Evolutionary conservation across 202 grass and related monocot genomes (phyloP), one percentile per base, ranked within the genome.

Genomic region (Panicum hallii): DNA sequence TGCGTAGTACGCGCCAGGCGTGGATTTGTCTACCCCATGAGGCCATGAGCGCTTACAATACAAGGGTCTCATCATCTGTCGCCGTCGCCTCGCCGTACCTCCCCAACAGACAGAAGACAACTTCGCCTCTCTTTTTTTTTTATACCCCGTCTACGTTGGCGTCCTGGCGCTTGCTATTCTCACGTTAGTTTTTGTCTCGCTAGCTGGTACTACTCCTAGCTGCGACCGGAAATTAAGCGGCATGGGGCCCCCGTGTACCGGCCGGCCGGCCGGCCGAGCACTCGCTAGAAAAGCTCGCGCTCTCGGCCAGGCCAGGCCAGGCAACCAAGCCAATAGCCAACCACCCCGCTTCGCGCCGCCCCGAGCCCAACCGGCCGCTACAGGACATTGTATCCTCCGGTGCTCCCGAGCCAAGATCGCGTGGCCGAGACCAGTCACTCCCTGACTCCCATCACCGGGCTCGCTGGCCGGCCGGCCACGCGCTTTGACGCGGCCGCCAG

Each of bases 401-500:
- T 22, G 13, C 1, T 17, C 12, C 43, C 22, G 46, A 11, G 46
- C 63, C 54, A 10, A 68, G 20, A 67, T 3, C 16, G 1, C 57
- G 3, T 11, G 49, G 0, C 49, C 49, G 49, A 11, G 8, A 19
- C 10, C 12, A 17, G 11, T 16, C 48, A 26, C 47, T 14, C 54
- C 19, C 36, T 16, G 28, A 26, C 47, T 14, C 54, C 19, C 36
- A 4, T n/a, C 19, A 6, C 50, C 16, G 17, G 19, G 17, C 53
- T 20, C 26, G 48, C 17, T 16, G 26, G 16, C 15, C 4, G 47
- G 58, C 82, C 62, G 82, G 70, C 70, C 52, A 48, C 86, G 28
- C 57, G 67, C 49, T 88, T 88, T 84, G 87, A 88, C 74, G 19
- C 28, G 49, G 80, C 67, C 47, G 80, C 67, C 46, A 12, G 57